Evolutionary conservation across 2,329 filamentous ascomycete species (phyloP).

Genomic region (Fusarium devonianum): DNA sequence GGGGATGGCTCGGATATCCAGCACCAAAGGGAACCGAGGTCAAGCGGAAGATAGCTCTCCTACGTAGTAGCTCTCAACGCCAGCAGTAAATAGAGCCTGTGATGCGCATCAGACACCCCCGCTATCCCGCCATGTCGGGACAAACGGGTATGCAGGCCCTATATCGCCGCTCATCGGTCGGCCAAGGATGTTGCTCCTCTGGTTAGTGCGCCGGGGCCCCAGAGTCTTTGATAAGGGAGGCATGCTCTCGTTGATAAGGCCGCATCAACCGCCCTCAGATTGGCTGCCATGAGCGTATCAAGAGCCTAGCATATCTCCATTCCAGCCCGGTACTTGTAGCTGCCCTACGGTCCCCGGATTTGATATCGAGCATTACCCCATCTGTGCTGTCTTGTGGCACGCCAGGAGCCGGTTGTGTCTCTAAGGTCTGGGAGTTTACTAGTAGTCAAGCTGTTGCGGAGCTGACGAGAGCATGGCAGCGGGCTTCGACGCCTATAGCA

Average conservation of each 20-base stretch:
- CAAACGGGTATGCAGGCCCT: conserved; percentile 5
- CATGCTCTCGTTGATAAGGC: conserved; percentile 26
- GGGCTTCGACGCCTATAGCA: too few relatives aligned
- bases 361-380: conserved; percentile 19
- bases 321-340: conserved; percentile 7
- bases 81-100: background rate
- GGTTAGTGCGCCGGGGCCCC: conserved; percentile 21
- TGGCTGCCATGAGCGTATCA: conserved; percentile 11
- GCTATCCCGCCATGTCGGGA: background rate
- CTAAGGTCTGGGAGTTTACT: background rate
- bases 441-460: background rate
- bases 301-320: conserved; percentile 9
- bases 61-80: too few relatives aligned
- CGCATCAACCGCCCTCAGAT: conserved; percentile 18
- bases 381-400: conserved; percentile 20
- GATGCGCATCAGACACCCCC: conserved; percentile 5
- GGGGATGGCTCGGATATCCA: conserved; percentile 16
- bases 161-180: conserved; percentile 27
- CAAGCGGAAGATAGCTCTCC: background rate
- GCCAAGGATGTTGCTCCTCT: conserved; percentile 27
- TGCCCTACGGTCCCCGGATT: conserved; percentile 11
- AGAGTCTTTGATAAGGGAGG: conserved; percentile 22
- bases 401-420: background rate
- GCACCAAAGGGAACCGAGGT: conserved; percentile 7
- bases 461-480: too few relatives aligned